phyloP scores from a whole-genome alignment of 2,329 filamentous ascomycete species.

The Sarocladium strictum region DNA sequence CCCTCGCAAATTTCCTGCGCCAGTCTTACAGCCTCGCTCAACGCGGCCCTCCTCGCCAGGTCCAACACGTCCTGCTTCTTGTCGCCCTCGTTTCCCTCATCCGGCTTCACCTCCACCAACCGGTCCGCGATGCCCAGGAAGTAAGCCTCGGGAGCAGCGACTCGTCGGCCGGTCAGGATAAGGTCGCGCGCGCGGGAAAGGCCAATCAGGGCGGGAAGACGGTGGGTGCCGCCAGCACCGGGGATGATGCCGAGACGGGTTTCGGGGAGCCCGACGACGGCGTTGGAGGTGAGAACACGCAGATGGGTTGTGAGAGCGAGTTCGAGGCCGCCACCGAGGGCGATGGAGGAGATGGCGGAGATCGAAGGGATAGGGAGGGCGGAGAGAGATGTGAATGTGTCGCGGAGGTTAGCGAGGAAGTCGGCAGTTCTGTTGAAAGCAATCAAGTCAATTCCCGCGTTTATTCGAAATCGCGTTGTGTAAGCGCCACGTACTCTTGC shows the following conservation, averaged over 20 bases:
- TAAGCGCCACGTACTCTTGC: slow-evolving; percentile 55
- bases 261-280: slow-evolving; percentile 78
- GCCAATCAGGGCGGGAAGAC: slow-evolving; percentile 78
- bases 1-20: slow-evolving; percentile 85
- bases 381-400: slow-evolving; percentile 68
- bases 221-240: slow-evolving; percentile 86
- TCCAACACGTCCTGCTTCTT: slow-evolving; percentile 39
- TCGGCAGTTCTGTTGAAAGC: slow-evolving; percentile 55
- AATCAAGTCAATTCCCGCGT: slow-evolving; percentile 8
- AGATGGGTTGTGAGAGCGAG: slow-evolving; percentile 85
- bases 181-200: slow-evolving; percentile 78
- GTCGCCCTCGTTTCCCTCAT: slow-evolving; percentile 26
- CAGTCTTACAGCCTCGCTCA: slow-evolving; percentile 71
- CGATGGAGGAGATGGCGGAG: slow-evolving; percentile 75
- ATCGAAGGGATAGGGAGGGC: slow-evolving; percentile 83
- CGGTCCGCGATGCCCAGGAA: slow-evolving; percentile 86
- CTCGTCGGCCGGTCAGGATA: slow-evolving; percentile 82
- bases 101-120: slow-evolving; percentile 72
- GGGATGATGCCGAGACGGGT: slow-evolving; percentile 91
- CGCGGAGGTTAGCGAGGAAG: slow-evolving; percentile 73
- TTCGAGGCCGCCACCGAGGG: slow-evolving; percentile 90
- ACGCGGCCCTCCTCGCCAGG: slow-evolving; percentile 54
- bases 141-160: slow-evolving; percentile 79
- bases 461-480: not conserved
- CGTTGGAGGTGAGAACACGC: slow-evolving; percentile 76